A percentile compares a stretch with the other conserved stretches of the same genome.
Conservation (phyloP, 2,329 filamentous ascomycete genomes). For the Fusarium succisae region DNA sequence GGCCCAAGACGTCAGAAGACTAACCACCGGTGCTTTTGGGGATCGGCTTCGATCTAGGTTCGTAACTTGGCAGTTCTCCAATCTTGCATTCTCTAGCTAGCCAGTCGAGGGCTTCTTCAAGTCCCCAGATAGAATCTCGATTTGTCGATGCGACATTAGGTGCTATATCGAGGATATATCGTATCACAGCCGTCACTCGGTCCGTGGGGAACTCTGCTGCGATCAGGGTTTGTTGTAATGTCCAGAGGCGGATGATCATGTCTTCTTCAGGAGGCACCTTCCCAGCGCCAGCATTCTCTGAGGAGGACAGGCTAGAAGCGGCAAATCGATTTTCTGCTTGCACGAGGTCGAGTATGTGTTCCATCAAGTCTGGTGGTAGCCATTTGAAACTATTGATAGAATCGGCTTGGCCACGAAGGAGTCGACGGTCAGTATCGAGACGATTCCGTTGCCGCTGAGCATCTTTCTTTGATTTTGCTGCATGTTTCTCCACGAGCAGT, state of each 20-base stretch:
- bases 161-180: slow-evolving; percentile 73
- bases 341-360: slow-evolving; percentile 79
- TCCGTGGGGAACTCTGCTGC: slow-evolving; percentile 73
- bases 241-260: slow-evolving; percentile 83
- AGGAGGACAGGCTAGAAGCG: slow-evolving; percentile 56
- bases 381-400: slow-evolving; percentile 77
- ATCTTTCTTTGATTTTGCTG: slow-evolving; percentile 81
- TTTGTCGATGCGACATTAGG: slow-evolving; percentile 64
- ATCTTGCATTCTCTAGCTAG: slow-evolving; percentile 78
- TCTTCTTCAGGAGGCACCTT: slow-evolving; percentile 79
- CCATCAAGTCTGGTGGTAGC: slow-evolving; percentile 81
- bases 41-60: slow-evolving; percentile 51
- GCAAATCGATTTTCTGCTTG: slow-evolving; percentile 70
- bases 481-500: slow-evolving; percentile 84
- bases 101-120: slow-evolving; percentile 91
- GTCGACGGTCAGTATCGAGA: slow-evolving; percentile 84
- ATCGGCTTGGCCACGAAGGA: slow-evolving; percentile 83
- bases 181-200: slow-evolving; percentile 71
- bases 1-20: background rate
- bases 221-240: slow-evolving; percentile 76
- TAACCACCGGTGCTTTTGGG: slow-evolving; percentile 50
- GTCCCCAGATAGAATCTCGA: slow-evolving; percentile 80
- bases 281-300: slow-evolving; percentile 55
- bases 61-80: slow-evolving; percentile 78
- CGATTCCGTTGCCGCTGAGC: slow-evolving; percentile 78